Percentiles rank a stretch among this genome's conserved stretches.
Evolutionary conservation across 2,329 filamentous ascomycete genomes (phyloP).

Genomic region (Sporothrix variecibatus): DNA sequence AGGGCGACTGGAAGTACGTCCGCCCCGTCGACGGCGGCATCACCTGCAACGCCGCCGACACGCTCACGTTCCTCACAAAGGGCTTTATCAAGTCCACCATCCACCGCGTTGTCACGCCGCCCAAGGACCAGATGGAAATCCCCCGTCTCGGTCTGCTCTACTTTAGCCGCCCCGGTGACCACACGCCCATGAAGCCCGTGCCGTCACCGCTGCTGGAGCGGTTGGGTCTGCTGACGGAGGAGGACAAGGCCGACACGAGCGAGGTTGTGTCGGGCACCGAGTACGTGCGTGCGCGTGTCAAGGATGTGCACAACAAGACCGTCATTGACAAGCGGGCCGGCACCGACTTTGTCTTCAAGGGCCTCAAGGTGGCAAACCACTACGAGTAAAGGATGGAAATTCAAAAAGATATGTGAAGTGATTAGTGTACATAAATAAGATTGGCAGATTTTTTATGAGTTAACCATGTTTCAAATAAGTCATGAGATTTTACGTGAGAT

Average conservation of each 20-base stretch:
- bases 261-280: conserved; percentile 45
- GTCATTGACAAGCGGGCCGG: conserved; percentile 47
- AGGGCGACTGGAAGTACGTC: conserved; percentile 53
- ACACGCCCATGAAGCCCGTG: conserved; percentile 26
- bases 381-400: neutral
- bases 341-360: conserved; percentile 34
- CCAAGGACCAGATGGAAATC: conserved; percentile 46
- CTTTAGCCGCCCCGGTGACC: conserved; percentile 46
- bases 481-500: too few relatives aligned
- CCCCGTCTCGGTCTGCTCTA: conserved; percentile 54
- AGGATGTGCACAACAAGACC: conserved; percentile 49
- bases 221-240: conserved; percentile 42
- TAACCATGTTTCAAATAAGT: too few relatives aligned
- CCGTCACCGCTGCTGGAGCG: conserved; percentile 32
- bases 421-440: neutral
- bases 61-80: conserved; percentile 39
- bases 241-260: conserved; percentile 42
- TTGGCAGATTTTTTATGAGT: too few relatives aligned
- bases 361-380: conserved; percentile 23
- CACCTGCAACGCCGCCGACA: conserved; percentile 44
- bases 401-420: neutral
- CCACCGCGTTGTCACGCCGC: conserved; percentile 32
- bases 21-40: conserved; percentile 46
- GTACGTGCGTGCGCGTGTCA: conserved; percentile 49
- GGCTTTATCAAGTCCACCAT: conserved; percentile 33